A percentile compares a stretch with the other conserved stretches of the same genome.
phyloP scores from a whole-genome alignment of 352 stramenopile genomes.

The Pythium aquatile region DNA sequence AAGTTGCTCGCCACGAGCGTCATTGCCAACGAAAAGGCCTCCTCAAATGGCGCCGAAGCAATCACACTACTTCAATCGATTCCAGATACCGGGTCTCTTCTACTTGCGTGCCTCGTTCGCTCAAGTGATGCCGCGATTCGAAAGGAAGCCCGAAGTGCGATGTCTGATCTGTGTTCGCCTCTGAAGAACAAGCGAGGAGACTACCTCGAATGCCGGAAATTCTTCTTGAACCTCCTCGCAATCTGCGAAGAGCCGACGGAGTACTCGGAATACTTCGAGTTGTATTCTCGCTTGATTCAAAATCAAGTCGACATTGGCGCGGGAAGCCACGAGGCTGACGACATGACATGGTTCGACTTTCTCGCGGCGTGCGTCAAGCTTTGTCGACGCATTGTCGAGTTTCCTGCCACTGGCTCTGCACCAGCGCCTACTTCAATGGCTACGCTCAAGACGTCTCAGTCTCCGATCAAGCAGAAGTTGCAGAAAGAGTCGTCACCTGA shows the following conservation, averaged over 20 bases:
- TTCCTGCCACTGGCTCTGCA: not conserved
- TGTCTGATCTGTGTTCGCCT: constrained; percentile 21
- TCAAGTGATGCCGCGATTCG: constrained; percentile 14
- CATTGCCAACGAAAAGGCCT: not conserved
- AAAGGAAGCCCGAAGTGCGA: constrained; percentile 12
- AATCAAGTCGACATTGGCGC: not conserved
- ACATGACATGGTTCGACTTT: constrained; percentile 26
- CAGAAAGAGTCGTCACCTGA: constrained; percentile 14
- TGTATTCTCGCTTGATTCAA: constrained; percentile 21
- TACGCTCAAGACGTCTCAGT: constrained; percentile 1
- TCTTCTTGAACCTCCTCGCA: constrained; percentile 26
- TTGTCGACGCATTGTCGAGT: constrained; percentile 21
- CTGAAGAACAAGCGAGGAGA: constrained; percentile 45
- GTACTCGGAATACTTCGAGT: constrained; percentile 24
- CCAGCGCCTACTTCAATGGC: not conserved
- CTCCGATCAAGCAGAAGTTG: not conserved
- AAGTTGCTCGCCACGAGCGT: constrained; percentile 19
- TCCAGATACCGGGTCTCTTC: constrained; percentile 11
- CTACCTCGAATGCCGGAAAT: constrained; percentile 32
- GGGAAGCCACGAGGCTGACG: constrained; percentile 1
- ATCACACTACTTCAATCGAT: constrained; percentile 12
- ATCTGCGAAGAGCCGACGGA: constrained; percentile 7
- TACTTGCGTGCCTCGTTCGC: constrained; percentile 21
- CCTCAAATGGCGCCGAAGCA: not conserved
- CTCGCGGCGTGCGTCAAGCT: constrained; percentile 18